A percentile compares a stretch with the other conserved stretches of the same genome.
phyloP scores from a whole-genome alignment of 345 rosid genomes.

The Clarkia xantiana region DNA sequence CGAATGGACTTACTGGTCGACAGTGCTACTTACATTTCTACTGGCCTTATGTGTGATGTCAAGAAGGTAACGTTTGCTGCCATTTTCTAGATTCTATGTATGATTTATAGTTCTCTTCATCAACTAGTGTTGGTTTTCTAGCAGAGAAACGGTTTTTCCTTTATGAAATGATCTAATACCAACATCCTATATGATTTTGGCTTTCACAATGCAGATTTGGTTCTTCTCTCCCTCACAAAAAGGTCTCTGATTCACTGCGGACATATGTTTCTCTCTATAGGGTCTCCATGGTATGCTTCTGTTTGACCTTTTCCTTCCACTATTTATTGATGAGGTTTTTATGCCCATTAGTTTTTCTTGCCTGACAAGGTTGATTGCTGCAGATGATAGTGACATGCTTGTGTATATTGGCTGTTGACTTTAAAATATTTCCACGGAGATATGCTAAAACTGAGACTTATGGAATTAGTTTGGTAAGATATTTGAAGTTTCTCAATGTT shows the following conservation, averaged over 20 bases:
- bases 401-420: conserved; percentile 87
- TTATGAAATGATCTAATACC: not conserved
- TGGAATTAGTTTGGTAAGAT: conserved; percentile 69
- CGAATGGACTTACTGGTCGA: conserved; percentile 38
- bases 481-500: conserved; percentile 4
- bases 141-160: not conserved
- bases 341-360: conserved; percentile 5
- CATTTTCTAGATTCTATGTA: not conserved
- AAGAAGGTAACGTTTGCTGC: conserved; percentile 51
- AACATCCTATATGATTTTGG: not conserved
- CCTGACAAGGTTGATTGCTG: conserved; percentile 10
- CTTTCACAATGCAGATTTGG: conserved; percentile 19
- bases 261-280: conserved; percentile 45
- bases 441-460: conserved; percentile 79
- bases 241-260: conserved; percentile 29
- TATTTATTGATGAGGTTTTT: not conserved
- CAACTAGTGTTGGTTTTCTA: not conserved
- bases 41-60: conserved; percentile 22
- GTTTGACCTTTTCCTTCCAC: conserved; percentile 1
- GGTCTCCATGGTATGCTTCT: conserved; percentile 39
- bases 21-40: conserved; percentile 19
- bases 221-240: conserved; percentile 23
- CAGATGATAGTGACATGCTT: conserved; percentile 75
- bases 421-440: conserved; percentile 70
- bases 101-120: not conserved